Evolutionary conservation across 805 yeast genomes (phyloP), one percentile per base, ranked within the genome.

Genomic region (Wickerhamiella musiphila): DNA sequence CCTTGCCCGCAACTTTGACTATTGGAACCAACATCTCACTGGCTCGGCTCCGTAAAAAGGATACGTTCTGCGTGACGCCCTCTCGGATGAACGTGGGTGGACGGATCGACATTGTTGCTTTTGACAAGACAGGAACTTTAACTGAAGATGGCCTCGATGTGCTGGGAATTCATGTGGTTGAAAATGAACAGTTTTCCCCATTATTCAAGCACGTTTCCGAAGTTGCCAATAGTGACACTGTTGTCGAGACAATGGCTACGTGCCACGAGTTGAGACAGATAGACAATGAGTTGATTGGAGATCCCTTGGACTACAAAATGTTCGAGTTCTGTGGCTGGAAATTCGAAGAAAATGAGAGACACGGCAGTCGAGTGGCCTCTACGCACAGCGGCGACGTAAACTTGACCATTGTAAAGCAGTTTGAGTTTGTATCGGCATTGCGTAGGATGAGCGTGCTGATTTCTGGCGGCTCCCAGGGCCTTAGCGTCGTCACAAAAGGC

Each of bases 91-190:
- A 90, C 48, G 74, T 90, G n/a, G 94, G 94, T 22, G 98, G 98
- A 7, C 83, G 90, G 45, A 51, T 90, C 17, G 95, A 86, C 49
- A 70, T 79, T 3, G 62, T 82, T 48, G 83, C 94, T 47, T 90
- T 90, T 53, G 99, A 90, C 57, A 90, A 90, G 50, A 90, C 99
- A 0, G 99, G 99, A 3, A 90, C 99, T 0, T 60, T 90, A 40
- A 90, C 99, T 0, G 96, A 90, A 48, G 98, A 90, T 51, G 96
- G 96, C 0, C 61, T 90, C 23, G 96, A 86, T 51, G 79, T 90
- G 3, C 61, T 83, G 46, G 65, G 79, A 6, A 63, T 71, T n/a
- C 73, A 67, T 35, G 43, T 57, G 8, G 49, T 51, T 4, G 43
- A 50, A 11, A 33, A 29, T 17, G 33, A 23, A n/a, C 35, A 34